Base-by-base conservation (phyloP, 169 alveolate species). In the Hepatocystis sp. region DNA sequence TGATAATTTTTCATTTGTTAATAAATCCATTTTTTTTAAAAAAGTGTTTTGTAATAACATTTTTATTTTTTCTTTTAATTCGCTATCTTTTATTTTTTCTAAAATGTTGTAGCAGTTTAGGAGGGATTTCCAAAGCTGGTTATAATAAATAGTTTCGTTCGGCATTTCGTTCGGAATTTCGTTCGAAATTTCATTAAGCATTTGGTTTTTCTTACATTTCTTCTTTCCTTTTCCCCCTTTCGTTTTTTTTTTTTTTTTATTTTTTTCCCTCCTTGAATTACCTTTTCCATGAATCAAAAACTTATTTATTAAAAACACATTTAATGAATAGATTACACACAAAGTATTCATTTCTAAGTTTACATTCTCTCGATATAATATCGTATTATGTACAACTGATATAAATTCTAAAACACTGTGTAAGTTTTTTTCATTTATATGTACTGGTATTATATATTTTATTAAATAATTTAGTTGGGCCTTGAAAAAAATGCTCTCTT, bases 1-100 rank as follows among this genome's bases (percentile, higher is more conserved):
- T 21, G 67, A 46, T 39, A 81, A 44, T 52, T 81, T 81, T 49
- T 81, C 84, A 10, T 63, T 67, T 28, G 19, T 49, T 42, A 81
- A 56, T 25, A 81, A 52, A 8, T 63, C 39, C 47, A 81, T 64
- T 44, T 81, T 81, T 55, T 63, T 15, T n/a, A 81, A 42, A 42
- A 49, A 81, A 13, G 47, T 11, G n/a, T 49, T 21, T 44, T 49
- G 52, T 56, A 63, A 36, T 34, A 63, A 44, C 4, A 28, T 2
- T 17, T 49, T 81, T 25, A 81, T 39, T 13, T 81, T 63, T 15
- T 30, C 52, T 30, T 65, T 40, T 11, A 81, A 17, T 4, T 81
- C 49, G 39, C 30, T 2, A 60, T 53, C 46, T n/a, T 81, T 30
- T 32, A 64, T 8, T 56, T 63, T 61, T 36, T 49, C 55, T 55